Evolutionary conservation across 164 flowering plant species (phyloP).

Genomic region (Annona squamosa): DNA sequence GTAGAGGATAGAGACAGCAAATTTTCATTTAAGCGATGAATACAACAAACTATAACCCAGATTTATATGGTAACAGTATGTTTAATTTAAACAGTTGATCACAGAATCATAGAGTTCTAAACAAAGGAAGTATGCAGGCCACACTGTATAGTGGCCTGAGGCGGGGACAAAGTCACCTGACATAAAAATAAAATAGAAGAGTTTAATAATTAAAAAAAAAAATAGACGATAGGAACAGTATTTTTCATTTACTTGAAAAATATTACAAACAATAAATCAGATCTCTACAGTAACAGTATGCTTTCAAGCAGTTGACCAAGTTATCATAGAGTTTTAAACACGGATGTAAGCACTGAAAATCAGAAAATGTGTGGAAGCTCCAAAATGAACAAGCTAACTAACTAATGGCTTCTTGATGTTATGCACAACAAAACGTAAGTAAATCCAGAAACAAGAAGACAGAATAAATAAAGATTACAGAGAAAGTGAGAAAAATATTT

Average conservation of each 20-base stretch:
- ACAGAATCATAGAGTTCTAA: not conserved
- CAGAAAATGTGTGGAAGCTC: not conserved
- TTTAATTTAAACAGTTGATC: not conserved
- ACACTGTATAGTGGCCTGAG: constrained; percentile 52
- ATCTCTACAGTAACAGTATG: not conserved
- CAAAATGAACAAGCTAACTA: not conserved
- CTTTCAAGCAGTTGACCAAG: not conserved
- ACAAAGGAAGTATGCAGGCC: not conserved
- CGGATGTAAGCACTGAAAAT: not conserved
- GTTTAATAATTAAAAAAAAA: too few species aligned
- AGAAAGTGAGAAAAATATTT: too few species aligned
- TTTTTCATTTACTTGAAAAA: not conserved
- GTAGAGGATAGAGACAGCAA: not conserved
- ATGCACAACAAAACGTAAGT: not conserved
- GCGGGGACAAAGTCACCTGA: constrained; percentile 46
- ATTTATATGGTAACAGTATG: not conserved
- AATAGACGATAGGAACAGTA: not conserved
- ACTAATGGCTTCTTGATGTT: not conserved
- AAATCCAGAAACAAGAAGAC: not conserved
- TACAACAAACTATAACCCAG: not conserved
- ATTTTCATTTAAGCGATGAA: not conserved
- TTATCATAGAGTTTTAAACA: not conserved
- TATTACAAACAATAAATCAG: not conserved
- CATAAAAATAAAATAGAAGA: not conserved
- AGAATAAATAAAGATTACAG: not conserved